Evolutionary conservation across 441 rosid species (phyloP).

Genomic region (Corymbia citriodora): DNA sequence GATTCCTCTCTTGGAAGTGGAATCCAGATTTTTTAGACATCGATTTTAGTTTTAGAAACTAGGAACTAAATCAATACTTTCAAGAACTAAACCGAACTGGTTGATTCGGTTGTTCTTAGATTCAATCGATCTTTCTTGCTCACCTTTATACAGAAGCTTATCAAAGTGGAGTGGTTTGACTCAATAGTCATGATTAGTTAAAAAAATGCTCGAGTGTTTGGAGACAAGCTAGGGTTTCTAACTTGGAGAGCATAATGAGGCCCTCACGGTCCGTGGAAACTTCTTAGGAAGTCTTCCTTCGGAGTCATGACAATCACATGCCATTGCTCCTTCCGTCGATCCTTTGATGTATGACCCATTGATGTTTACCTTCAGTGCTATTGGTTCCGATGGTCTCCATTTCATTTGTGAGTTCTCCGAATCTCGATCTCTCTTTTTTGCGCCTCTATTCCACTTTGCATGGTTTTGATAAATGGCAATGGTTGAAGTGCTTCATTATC

Average conservation of each 20-base stretch:
- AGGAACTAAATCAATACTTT: background rate
- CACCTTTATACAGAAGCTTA: background rate
- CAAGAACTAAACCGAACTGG: accelerated
- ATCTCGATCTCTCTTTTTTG: background rate
- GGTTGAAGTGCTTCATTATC: background rate
- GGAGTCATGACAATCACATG: background rate
- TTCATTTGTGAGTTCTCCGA: background rate
- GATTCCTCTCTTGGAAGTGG: no score
- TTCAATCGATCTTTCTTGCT: background rate
- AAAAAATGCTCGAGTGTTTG: background rate
- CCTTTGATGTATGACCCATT: background rate
- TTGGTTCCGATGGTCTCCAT: background rate
- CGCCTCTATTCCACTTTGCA: background rate
- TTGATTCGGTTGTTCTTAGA: accelerated
- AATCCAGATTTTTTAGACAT: no score
- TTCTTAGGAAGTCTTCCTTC: background rate
- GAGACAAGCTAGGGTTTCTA: background rate
- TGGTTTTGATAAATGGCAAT: background rate
- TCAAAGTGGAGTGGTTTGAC: background rate
- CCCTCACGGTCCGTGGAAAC: background rate
- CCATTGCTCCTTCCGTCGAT: background rate
- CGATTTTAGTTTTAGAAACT: no score
- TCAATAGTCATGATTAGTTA: background rate
- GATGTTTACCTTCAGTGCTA: background rate
- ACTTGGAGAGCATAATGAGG: background rate